A percentile compares a stretch with the other conserved stretches of the same genome.
phyloP scores from a whole-genome alignment of 306 rosid genomes.

The Lathyrus tuberosus region DNA sequence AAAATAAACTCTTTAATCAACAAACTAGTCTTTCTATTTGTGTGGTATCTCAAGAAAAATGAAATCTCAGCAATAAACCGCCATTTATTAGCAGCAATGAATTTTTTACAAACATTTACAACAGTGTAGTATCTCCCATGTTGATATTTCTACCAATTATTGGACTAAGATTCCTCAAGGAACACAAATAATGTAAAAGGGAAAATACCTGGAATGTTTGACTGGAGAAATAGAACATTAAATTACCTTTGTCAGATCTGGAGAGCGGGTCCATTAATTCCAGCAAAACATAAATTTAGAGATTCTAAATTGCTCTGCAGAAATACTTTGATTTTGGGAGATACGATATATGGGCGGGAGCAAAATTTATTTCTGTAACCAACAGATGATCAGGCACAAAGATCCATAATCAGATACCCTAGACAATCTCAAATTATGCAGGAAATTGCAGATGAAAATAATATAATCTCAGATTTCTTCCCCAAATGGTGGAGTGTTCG shows the following conservation, averaged over 20 bases:
- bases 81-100: constrained; percentile 1
- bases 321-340: constrained; percentile 20
- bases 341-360: background rate
- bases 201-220: constrained; percentile 31
- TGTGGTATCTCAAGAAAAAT: constrained; percentile 26
- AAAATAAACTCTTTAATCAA: constrained; percentile 27
- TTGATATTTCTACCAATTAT: constrained; percentile 25
- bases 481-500: constrained; percentile 10
- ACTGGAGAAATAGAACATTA: constrained; percentile 22
- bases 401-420: constrained; percentile 38
- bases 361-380: constrained; percentile 23
- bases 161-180: constrained; percentile 22
- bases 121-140: constrained; percentile 21
- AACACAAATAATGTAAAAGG: constrained; percentile 26
- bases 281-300: constrained; percentile 4
- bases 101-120: constrained; percentile 37
- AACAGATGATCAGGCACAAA: constrained; percentile 19
- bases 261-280: constrained; percentile 19
- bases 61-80: constrained; percentile 2
- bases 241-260: constrained; percentile 31
- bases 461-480: constrained; percentile 26
- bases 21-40: constrained; percentile 1
- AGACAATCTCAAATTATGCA: constrained; percentile 35
- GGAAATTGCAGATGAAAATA: constrained; percentile 11
- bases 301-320: constrained; percentile 29